Evolutionary conservation across 2,329 filamentous ascomycete species (phyloP).

Genomic region (Cladosporium sphaerospermum): DNA sequence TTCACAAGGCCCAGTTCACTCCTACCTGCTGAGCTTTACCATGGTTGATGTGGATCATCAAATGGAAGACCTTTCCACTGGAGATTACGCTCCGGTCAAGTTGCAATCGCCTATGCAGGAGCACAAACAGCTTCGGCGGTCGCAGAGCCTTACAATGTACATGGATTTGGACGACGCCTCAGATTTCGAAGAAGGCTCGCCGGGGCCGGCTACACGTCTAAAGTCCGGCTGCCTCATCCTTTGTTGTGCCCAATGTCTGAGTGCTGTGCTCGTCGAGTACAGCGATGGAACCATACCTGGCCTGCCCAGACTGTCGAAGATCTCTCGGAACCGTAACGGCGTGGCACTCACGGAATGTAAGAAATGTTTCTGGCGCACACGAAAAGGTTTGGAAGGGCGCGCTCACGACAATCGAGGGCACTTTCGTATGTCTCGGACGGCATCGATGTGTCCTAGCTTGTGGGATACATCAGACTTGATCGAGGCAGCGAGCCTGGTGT

Average conservation of each 20-base stretch:
- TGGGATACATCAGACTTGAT: neutral
- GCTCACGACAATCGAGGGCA: constrained; percentile 1
- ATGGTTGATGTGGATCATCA: neutral
- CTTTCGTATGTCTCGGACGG: neutral
- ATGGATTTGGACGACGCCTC: neutral
- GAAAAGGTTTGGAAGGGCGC: neutral
- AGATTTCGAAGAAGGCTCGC: neutral
- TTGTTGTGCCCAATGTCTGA: neutral
- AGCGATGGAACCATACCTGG: neutral
- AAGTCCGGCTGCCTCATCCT: neutral
- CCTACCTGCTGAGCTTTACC: neutral
- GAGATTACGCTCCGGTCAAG: neutral
- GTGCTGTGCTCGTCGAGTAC: neutral
- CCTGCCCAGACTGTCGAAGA: neutral
- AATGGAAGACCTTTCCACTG: neutral
- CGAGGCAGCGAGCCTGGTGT: neutral
- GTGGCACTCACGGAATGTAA: neutral
- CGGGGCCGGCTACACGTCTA: too few relatives aligned
- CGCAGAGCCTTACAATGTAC: neutral
- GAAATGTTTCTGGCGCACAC: neutral
- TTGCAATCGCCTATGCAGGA: neutral
- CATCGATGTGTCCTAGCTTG: neutral
- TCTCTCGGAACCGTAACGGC: neutral
- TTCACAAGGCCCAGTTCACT: too few relatives aligned
- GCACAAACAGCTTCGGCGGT: neutral